These are phyloP conservation scores for Mycena leptocephala DNA, from an alignment of 768 basidiomycete species.

Conservation along the genomic window DNA sequence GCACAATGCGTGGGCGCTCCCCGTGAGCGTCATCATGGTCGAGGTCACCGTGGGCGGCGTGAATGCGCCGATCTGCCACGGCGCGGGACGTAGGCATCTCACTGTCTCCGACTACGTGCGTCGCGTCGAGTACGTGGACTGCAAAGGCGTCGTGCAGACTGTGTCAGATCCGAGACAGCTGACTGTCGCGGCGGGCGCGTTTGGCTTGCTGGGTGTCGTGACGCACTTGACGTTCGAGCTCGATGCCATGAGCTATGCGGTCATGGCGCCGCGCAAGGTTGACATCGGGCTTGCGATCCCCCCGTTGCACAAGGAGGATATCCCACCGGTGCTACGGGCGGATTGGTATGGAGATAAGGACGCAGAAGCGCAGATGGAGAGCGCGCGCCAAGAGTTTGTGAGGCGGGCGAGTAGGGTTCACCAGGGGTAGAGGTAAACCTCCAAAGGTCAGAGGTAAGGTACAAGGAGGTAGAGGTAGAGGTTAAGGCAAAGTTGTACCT, in stretches of 20 bases:
- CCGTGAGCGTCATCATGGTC: constrained; percentile 48
- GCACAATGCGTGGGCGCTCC: constrained; percentile 37
- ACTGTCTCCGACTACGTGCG: constrained; percentile 46
- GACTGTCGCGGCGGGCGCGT: constrained; percentile 44
- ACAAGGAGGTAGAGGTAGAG: too few species aligned
- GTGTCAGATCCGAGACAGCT: constrained; percentile 41
- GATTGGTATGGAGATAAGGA: constrained; percentile 35
- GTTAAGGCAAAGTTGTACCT: too few species aligned
- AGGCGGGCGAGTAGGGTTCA: too few species aligned
- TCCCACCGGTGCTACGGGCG: constrained; percentile 36
- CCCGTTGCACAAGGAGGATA: constrained; percentile 39
- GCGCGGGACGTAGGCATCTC: constrained; percentile 39
- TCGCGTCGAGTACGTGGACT: constrained; percentile 45
- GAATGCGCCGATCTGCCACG: constrained; percentile 47
- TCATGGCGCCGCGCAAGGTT: constrained; percentile 40
- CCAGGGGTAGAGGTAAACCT: too few species aligned
- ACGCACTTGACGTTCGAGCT: constrained; percentile 43
- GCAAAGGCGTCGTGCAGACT: constrained; percentile 36
- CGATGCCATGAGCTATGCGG: constrained; percentile 44
- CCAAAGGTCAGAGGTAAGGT: too few species aligned
- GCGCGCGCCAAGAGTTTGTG: constrained; percentile 40
- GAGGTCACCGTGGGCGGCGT: constrained; percentile 47
- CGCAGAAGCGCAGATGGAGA: constrained; percentile 31
- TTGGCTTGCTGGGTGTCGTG: constrained; percentile 47
- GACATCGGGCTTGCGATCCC: constrained; percentile 42